Base-by-base conservation (phyloP, 2,329 filamentous ascomycete species). In the Colletotrichum sp. region DNA sequence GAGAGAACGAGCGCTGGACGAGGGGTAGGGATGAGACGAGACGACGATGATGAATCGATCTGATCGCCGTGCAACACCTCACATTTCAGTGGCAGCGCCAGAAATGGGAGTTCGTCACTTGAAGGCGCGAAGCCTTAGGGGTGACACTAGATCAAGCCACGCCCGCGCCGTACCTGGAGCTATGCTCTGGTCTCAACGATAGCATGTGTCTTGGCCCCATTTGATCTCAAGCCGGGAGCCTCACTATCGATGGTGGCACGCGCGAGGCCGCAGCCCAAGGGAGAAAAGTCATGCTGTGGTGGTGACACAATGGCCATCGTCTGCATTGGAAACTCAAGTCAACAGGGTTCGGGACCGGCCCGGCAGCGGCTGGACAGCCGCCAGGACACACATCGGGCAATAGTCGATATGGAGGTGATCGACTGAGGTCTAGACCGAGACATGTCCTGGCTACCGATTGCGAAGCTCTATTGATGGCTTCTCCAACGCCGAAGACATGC, bases 211-310 rank as follows among this genome's bases (percentile, higher is more conserved):
- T 63, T 34, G 68, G 16, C 63, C 38, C 55, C 15, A 67, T 63
- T 67, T 32, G 55, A 69, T 63, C 24, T 55, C 69, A 57, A 64
- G 55, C 43, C 30, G 26, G 55, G 15, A 58, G 64, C 60, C 55
- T 75, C 43, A 26, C 69, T 72, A 73, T 43, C 34, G 18, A 73
- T 68, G 58, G 63, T 72, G 64, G 61, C 55, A 67, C 67, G n/a
- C 67, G 34, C 61, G 60, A 64, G 21, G 57, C 48, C 15, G 28
- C 64, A 48, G 72, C 24, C 16, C 43, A 43, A 69, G 57, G 67
- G 36, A n/a, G 38, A 12, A 43, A 10, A n/a, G 38, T 24, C n/a
- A 58, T n/a, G 13, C 18, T 68, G 24, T 21, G 30, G 48, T 38
- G 24, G 55, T 60, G 38, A 58, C 32, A 75, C 55, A 57, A 26